These are phyloP conservation scores for Saccharomyces hybrid DNA, from an alignment of 1,139 yeast species.

Conservation along the genomic window DNA sequence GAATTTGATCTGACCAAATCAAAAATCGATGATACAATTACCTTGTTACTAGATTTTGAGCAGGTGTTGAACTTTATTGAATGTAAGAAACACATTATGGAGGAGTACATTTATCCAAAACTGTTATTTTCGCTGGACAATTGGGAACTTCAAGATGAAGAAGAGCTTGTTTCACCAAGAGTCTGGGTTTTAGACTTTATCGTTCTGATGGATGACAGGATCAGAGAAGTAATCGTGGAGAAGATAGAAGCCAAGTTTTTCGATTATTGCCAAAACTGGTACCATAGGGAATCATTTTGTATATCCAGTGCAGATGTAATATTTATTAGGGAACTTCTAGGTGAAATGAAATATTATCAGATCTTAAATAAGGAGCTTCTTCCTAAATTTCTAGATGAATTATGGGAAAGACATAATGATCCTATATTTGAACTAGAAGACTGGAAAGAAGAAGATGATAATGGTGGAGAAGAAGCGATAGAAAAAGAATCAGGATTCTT, in stretches of 20 bases:
- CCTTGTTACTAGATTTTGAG: constrained; percentile 39
- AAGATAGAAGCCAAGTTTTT: constrained; percentile 27
- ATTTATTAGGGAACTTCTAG: constrained; percentile 36
- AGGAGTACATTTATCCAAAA: constrained; percentile 34
- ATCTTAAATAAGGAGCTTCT: constrained; percentile 28
- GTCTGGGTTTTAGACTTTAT: constrained; percentile 17
- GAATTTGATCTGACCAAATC: constrained; percentile 9
- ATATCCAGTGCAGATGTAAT: constrained; percentile 24
- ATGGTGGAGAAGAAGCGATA: not conserved
- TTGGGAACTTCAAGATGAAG: constrained; percentile 31
- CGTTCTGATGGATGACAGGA: constrained; percentile 9
- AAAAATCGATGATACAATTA: constrained; percentile 23
- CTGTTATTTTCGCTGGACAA: constrained; percentile 30
- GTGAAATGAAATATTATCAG: constrained; percentile 26
- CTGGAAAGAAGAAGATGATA: constrained; percentile 3
- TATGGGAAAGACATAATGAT: constrained; percentile 25
- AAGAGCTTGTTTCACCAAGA: constrained; percentile 7
- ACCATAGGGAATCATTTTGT: constrained; percentile 24
- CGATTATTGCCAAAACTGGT: constrained; percentile 33
- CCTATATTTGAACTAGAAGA: constrained; percentile 21
- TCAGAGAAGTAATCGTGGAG: constrained; percentile 5
- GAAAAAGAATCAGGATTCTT: constrained; percentile 9
- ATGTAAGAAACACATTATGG: constrained; percentile 24
- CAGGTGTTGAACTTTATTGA: constrained; percentile 33
- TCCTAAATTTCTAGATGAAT: constrained; percentile 31